A percentile compares a stretch with the other conserved stretches of the same genome.
Conservation (phyloP, 139 green algal species). For the Raphidocelis subcapitata region DNA sequence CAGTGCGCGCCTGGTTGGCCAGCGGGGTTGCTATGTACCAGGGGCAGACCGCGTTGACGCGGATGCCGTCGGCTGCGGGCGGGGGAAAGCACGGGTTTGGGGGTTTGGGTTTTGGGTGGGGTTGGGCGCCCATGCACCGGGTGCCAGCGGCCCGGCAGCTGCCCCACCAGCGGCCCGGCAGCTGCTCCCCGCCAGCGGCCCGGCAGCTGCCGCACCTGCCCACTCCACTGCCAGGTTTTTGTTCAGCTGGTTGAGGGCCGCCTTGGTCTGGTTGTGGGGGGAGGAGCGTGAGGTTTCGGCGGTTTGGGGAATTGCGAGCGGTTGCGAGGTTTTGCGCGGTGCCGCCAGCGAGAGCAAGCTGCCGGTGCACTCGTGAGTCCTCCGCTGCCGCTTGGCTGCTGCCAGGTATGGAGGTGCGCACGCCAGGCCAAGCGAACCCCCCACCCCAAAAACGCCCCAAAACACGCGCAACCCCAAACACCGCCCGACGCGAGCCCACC, state of each 20-base stretch:
- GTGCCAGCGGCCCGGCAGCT: no score
- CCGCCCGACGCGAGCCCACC: not conserved
- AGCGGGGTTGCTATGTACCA: slow-evolving; percentile 89
- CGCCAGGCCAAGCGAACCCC: no score
- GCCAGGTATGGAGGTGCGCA: no score
- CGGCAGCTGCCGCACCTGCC: slow-evolving; percentile 4
- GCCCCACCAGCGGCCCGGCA: no score
- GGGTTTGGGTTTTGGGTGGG: slow-evolving; percentile 72
- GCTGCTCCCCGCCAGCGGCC: no score
- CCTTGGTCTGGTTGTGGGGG: slow-evolving; percentile 88
- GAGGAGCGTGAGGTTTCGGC: slow-evolving; percentile 45
- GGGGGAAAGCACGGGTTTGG: slow-evolving; percentile 72
- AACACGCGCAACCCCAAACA: no score
- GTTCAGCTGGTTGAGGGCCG: slow-evolving; percentile 90
- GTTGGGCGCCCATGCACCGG: slow-evolving; percentile 92
- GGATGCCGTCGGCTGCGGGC: slow-evolving; percentile 71
- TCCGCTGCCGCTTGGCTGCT: no score
- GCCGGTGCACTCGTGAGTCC: no score
- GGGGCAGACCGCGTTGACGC: slow-evolving; percentile 85
- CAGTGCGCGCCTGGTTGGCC: slow-evolving; percentile 48
- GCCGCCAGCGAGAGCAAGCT: no score
- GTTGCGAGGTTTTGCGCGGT: no score
- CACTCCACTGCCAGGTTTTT: slow-evolving; percentile 57
- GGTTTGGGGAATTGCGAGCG: not conserved
- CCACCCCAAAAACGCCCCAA: no score